Conservation (phyloP, 805 yeast genomes). For the Tetrapisispora fleetii region DNA sequence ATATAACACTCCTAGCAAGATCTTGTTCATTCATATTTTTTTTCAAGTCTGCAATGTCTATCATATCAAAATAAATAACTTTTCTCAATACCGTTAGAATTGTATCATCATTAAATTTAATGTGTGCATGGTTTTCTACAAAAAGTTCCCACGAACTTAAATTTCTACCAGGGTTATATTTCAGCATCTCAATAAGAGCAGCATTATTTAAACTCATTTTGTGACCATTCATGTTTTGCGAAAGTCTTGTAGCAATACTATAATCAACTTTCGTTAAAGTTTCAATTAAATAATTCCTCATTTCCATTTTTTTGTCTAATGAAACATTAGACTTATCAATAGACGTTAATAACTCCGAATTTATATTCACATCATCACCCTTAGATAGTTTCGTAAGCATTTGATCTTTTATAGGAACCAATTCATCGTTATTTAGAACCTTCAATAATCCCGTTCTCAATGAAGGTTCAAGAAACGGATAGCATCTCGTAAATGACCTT, state of each 20-base stretch:
- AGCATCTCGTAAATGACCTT: constrained; percentile 5
- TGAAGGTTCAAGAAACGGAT: constrained; percentile 5
- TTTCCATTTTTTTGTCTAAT: constrained; percentile 7
- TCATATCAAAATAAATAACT: constrained; percentile 32
- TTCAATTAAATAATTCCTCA: constrained; percentile 25
- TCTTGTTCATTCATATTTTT: constrained; percentile 10
- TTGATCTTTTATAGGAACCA: constrained; percentile 11
- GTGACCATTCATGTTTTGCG: constrained; percentile 18
- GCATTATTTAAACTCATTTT: constrained; percentile 14
- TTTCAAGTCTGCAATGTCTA: constrained; percentile 29
- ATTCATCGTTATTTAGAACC: background rate
- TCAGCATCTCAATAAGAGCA: constrained; percentile 29
- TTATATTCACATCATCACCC: constrained; percentile 18
- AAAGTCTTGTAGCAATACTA: constrained; percentile 25
- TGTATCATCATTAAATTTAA: constrained; percentile 14
- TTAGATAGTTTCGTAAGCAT: constrained; percentile 4
- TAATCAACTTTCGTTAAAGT: constrained; percentile 24
- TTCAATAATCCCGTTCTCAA: constrained; percentile 7
- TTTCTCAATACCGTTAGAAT: constrained; percentile 28
- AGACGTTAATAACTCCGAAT: constrained; percentile 9
- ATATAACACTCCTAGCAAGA: constrained; percentile 15
- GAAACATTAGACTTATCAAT: constrained; percentile 6
- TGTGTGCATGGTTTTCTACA: constrained; percentile 16
- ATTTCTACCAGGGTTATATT: constrained; percentile 45
- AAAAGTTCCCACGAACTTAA: constrained; percentile 40